Percentiles rank a stretch among this genome's conserved stretches.
phyloP scores from a whole-genome alignment of 1,139 yeast species.

The Fermentozyma sake region DNA sequence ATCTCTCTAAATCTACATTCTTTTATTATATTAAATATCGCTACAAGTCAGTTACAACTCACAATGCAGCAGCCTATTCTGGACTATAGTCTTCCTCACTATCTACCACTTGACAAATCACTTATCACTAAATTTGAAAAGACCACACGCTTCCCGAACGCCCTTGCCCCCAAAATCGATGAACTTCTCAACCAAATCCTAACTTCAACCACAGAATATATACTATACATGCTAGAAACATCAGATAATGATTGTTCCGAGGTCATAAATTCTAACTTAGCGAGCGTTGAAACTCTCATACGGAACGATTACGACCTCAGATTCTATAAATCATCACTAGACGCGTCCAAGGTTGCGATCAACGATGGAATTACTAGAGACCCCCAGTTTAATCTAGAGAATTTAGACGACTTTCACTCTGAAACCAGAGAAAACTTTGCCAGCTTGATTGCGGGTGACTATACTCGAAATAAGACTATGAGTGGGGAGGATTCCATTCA shows the following conservation, averaged over 20 bases:
- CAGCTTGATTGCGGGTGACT: slow-evolving; percentile 8
- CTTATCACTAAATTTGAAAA: slow-evolving; percentile 9
- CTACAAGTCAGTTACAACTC: too few species aligned
- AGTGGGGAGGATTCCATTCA: slow-evolving; percentile 2
- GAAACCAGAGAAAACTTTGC: slow-evolving; percentile 9
- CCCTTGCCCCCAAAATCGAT: slow-evolving; percentile 6
- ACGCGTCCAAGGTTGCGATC: not conserved
- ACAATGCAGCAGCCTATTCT: not conserved
- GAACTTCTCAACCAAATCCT: slow-evolving; percentile 7
- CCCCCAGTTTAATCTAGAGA: slow-evolving; percentile 8
- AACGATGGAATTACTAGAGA: slow-evolving; percentile 1
- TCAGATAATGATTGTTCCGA: slow-evolving; percentile 3
- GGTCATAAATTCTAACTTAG: not conserved
- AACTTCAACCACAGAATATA: slow-evolving; percentile 6
- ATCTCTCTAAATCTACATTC: too few species aligned
- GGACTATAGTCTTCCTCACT: slow-evolving; percentile 8
- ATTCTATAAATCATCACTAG: not conserved
- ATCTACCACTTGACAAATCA: slow-evolving; percentile 11
- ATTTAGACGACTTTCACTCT: slow-evolving; percentile 6
- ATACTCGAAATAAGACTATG: slow-evolving; percentile 4
- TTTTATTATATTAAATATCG: too few species aligned
- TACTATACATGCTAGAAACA: slow-evolving; percentile 9
- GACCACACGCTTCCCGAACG: slow-evolving; percentile 5
- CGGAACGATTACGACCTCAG: slow-evolving; percentile 3
- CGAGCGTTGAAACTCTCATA: slow-evolving; percentile 4